Evolutionary conservation across 2,329 filamentous ascomycete genomes (phyloP).

Genomic region (Albifimbria verrucaria): DNA sequence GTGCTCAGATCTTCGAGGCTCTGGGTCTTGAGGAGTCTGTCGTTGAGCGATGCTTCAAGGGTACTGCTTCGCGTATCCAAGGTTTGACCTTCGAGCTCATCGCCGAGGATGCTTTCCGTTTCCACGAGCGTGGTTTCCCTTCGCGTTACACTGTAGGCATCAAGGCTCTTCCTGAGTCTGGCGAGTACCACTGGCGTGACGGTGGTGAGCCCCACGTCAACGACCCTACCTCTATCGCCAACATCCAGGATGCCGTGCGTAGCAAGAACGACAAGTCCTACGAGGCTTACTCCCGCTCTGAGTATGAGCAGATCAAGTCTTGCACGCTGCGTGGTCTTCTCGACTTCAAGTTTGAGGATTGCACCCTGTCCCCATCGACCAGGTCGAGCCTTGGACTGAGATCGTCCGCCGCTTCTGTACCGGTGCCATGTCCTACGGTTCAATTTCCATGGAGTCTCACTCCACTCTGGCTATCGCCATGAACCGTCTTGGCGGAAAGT

Average conservation of each 20-base stretch:
- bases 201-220: conserved; percentile 95
- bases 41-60: conserved; percentile 90
- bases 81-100: conserved; percentile 92
- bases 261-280: conserved; percentile 99
- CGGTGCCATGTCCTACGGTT: conserved; percentile 97
- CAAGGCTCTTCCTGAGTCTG: conserved; percentile 82
- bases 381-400: conserved; percentile 97
- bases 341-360: conserved; percentile 93
- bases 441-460: conserved; percentile 97
- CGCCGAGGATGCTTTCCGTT: conserved; percentile 88
- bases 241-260: conserved; percentile 93
- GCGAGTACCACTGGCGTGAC: conserved; percentile 98
- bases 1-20: conserved; percentile 95
- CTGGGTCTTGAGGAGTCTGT: conserved; percentile 90
- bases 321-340: conserved; percentile 92
- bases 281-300: conserved; percentile 88
- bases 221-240: conserved; percentile 90
- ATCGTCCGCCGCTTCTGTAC: conserved; percentile 96
- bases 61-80: conserved; percentile 90
- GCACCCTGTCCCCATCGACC: conserved; percentile 86
- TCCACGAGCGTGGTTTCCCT: conserved; percentile 92
- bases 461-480: conserved; percentile 93
- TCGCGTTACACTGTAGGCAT: conserved; percentile 73
- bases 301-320: conserved; percentile 95
- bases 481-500: conserved; percentile 95